Percentiles rank a stretch among this genome's conserved stretches.
These are phyloP conservation scores for Mortierella hygrophila DNA, from an alignment of 192 early-diverging fungal species.

Conservation along the genomic window DNA sequence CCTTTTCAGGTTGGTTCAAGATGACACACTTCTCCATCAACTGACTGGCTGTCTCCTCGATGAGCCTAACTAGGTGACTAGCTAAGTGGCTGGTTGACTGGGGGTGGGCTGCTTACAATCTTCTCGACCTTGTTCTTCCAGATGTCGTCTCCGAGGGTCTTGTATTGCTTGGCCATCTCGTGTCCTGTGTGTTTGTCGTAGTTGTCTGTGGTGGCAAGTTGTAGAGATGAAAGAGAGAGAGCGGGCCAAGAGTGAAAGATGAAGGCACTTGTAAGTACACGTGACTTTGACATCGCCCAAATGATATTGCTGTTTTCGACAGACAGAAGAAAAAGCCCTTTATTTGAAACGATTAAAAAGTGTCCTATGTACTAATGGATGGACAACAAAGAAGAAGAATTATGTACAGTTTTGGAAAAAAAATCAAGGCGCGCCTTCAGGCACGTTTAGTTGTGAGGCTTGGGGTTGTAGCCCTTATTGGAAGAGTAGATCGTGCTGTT, in stretches of 20 bases:
- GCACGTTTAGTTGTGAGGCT: slow-evolving; percentile 10
- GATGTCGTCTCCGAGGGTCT: slow-evolving; percentile 91
- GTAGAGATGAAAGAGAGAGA: background rate
- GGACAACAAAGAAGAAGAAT: background rate
- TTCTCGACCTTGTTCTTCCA: slow-evolving; percentile 97
- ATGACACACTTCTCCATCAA: background rate
- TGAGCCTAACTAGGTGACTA: background rate
- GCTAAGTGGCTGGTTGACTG: background rate
- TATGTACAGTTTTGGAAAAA: background rate
- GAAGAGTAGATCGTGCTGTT: background rate
- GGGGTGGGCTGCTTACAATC: slow-evolving; percentile 74
- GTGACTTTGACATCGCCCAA: too few species aligned
- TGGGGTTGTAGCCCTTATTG: slow-evolving; percentile 22
- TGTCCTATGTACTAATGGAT: background rate
- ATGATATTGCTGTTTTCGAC: too few species aligned
- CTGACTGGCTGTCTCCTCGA: background rate
- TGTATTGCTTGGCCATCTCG: slow-evolving; percentile 75
- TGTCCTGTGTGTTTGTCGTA: background rate
- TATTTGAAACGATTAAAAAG: background rate
- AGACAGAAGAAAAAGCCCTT: background rate
- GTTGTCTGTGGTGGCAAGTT: background rate
- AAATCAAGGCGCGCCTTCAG: background rate
- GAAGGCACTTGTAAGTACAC: background rate
- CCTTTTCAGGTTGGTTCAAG: too few species aligned
- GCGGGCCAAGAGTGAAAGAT: background rate